These are phyloP conservation scores for Pseudogymnoascus pannorum DNA, from an alignment of 2,329 filamentous ascomycete genomes.

Conservation along the genomic window DNA sequence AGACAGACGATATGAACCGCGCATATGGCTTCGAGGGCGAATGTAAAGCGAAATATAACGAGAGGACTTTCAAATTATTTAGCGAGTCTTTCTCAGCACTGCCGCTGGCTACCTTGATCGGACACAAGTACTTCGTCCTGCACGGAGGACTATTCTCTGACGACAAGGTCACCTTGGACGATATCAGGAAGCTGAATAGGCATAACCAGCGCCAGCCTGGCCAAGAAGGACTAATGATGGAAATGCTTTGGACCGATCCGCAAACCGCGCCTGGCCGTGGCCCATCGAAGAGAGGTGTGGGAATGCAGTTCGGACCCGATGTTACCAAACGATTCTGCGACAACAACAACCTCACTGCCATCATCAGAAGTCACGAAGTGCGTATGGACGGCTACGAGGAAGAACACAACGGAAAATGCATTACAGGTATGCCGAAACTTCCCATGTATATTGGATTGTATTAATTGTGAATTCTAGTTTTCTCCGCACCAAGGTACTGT, in stretches of 20 bases:
- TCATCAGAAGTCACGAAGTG: slow-evolving; percentile 96
- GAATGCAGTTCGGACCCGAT: slow-evolving; percentile 93
- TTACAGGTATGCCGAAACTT: slow-evolving; percentile 57
- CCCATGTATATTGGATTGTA: slow-evolving; percentile 18
- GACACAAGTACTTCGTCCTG: slow-evolving; percentile 82
- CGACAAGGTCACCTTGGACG: slow-evolving; percentile 83
- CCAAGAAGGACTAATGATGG: slow-evolving; percentile 96
- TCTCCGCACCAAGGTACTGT: slow-evolving; percentile 95
- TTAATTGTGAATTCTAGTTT: slow-evolving; percentile 50
- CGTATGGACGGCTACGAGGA: slow-evolving; percentile 99
- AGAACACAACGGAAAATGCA: slow-evolving; percentile 91
- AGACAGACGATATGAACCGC: slow-evolving; percentile 98
- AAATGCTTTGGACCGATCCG: slow-evolving; percentile 99
- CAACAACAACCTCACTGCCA: slow-evolving; percentile 85
- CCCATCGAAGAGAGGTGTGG: slow-evolving; percentile 93
- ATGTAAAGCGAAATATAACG: slow-evolving; percentile 96
- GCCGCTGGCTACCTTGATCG: slow-evolving; percentile 84
- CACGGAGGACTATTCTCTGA: slow-evolving; percentile 95
- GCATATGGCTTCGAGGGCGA: slow-evolving; percentile 98
- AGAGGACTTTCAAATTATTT: slow-evolving; percentile 86
- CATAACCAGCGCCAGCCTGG: slow-evolving; percentile 89
- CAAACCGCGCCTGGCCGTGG: slow-evolving; percentile 79
- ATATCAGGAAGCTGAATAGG: slow-evolving; percentile 86
- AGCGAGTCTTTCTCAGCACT: slow-evolving; percentile 96
- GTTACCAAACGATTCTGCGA: slow-evolving; percentile 96